Conservation (phyloP, 805 yeast genomes). For the Saturnispora zaruensis region DNA sequence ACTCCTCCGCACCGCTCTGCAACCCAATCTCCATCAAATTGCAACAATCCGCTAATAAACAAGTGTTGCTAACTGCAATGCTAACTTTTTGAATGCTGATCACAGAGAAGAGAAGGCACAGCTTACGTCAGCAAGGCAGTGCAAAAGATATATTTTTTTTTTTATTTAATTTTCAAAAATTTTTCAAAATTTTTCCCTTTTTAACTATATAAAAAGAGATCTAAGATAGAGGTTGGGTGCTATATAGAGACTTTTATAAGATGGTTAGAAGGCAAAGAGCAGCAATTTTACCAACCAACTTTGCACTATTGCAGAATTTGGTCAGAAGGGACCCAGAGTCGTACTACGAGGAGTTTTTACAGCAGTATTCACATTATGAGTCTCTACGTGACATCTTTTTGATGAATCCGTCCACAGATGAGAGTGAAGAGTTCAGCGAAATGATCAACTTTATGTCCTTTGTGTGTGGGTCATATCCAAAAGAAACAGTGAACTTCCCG, state of each 20-base stretch:
- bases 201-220: not conserved
- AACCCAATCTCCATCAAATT: not conserved
- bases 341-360: constrained; percentile 85
- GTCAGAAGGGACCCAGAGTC: constrained; percentile 93
- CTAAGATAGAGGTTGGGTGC: not conserved
- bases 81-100: not conserved
- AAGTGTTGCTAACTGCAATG: not conserved
- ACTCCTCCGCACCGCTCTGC: not conserved
- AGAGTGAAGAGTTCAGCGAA: constrained; percentile 66
- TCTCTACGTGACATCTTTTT: constrained; percentile 82
- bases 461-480: constrained; percentile 83
- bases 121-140: constrained; percentile 1
- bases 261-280: constrained; percentile 91
- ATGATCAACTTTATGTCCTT: constrained; percentile 87
- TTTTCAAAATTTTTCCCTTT: not conserved
- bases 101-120: not conserved
- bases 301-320: constrained; percentile 82
- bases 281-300: constrained; percentile 85
- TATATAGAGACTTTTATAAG: not conserved
- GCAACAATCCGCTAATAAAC: not conserved
- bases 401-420: constrained; percentile 55
- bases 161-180: not conserved
- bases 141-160: not conserved
- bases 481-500: constrained; percentile 80
- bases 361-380: constrained; percentile 88